Evolutionary conservation across 768 basidiomycete species (phyloP).

Genomic region (Termitomyces sp.): DNA sequence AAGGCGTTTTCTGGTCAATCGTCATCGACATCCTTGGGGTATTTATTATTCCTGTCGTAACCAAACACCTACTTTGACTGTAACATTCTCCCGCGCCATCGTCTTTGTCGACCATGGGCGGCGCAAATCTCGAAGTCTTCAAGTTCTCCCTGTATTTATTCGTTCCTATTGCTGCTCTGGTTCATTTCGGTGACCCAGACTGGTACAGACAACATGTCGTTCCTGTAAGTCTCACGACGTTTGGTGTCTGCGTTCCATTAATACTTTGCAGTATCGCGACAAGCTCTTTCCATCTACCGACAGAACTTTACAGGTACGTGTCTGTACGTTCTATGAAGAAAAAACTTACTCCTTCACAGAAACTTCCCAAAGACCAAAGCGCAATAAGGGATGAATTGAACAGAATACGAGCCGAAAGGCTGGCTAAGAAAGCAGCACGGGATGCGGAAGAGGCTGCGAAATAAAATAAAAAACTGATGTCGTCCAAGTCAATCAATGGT

Average conservation of each 20-base stretch:
- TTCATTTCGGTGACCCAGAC: slow-evolving; percentile 85
- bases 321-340: background rate
- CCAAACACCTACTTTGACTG: background rate
- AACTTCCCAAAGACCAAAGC: slow-evolving; percentile 62
- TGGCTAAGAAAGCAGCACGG: slow-evolving; percentile 44
- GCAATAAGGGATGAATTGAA: slow-evolving; percentile 67
- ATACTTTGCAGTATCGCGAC: slow-evolving; percentile 56
- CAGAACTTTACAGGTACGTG: slow-evolving; percentile 46
- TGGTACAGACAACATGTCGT: slow-evolving; percentile 81
- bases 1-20: background rate
- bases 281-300: slow-evolving; percentile 65
- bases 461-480: background rate
- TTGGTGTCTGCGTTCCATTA: background rate
- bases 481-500: background rate
- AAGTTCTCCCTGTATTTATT: slow-evolving; percentile 87
- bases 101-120: slow-evolving; percentile 14
- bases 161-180: slow-evolving; percentile 73
- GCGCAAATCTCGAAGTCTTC: slow-evolving; percentile 85
- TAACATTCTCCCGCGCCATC: background rate
- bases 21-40: background rate
- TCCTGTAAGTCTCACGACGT: slow-evolving; percentile 43
- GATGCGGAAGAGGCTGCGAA: slow-evolving; percentile 16
- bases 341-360: slow-evolving; percentile 27
- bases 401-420: slow-evolving; percentile 61
- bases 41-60: background rate